Evolutionary conservation across 371 early-diverging fungal species (phyloP).

Genomic region (Actinomucor elegans): DNA sequence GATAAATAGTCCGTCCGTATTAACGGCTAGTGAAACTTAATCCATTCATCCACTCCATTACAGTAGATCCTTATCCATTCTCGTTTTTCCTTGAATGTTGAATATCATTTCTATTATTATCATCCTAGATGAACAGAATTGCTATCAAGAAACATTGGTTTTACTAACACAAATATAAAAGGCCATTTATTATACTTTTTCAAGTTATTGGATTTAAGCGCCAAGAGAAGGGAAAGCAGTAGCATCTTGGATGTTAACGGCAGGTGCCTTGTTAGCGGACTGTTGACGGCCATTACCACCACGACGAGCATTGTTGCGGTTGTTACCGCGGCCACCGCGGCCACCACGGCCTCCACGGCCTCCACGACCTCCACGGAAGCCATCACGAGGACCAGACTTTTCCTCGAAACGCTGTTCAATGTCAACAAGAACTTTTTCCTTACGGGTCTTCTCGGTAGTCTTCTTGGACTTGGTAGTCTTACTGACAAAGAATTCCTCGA

Average conservation of each 20-base stretch:
- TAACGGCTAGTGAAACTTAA: too few species aligned
- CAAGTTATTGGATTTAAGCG: too few species aligned
- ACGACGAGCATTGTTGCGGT: slow-evolving; percentile 38
- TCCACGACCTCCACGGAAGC: slow-evolving; percentile 26
- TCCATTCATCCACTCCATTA: too few species aligned
- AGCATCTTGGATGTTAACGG: slow-evolving; percentile 71
- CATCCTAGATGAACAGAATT: too few species aligned
- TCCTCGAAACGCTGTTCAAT: slow-evolving; percentile 54
- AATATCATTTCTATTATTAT: too few species aligned
- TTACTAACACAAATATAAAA: too few species aligned
- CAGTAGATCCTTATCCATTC: too few species aligned
- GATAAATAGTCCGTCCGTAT: too few species aligned
- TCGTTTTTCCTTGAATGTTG: too few species aligned
- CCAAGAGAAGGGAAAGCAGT: slow-evolving; percentile 80
- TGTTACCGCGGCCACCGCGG: slow-evolving; percentile 29
- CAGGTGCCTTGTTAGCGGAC: slow-evolving; percentile 46
- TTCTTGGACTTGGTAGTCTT: slow-evolving; percentile 58
- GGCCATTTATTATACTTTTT: too few species aligned
- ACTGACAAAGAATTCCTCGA: slow-evolving; percentile 61
- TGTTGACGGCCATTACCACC: slow-evolving; percentile 35
- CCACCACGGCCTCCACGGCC: slow-evolving; percentile 33
- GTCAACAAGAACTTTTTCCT: slow-evolving; percentile 60
- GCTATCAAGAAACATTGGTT: too few species aligned
- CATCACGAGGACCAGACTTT: slow-evolving; percentile 41
- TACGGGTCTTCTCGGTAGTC: slow-evolving; percentile 39